Evolutionary conservation across 2,329 filamentous ascomycete genomes (phyloP), one percentile per base, ranked within the genome.

Genomic region (Diaporthe sp.): DNA sequence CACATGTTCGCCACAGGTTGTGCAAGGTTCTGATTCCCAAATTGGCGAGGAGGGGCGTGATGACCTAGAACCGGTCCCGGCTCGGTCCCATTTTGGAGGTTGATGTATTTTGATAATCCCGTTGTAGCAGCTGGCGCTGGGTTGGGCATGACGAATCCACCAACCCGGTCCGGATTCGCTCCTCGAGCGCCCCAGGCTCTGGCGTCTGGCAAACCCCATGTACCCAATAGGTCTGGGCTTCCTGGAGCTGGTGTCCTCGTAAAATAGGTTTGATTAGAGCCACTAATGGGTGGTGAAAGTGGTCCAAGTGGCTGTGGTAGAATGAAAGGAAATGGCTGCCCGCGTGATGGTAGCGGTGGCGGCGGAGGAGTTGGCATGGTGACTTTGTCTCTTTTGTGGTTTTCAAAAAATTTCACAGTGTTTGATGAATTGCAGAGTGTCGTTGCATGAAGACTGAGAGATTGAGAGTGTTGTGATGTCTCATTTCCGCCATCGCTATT

Each of bases 291-390:
- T 65, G 47, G n/a, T 20, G 58, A 53, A 4, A 73, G n/a, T 4
- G 58, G 58, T 5, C 71, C 71, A 10, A 73, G 71, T 55, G 71
- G 71, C 8, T 37, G 42, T 22, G 71, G 71, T 3, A 73, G 44
- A n/a, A 73, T 73, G 34, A 73, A 73, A 31, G 71, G 71, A 25
- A 73, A 42, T 12, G 71, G 71, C 17, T 73, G 44, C 39, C 25
- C 12, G 17, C 71, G 58, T 25, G 17, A 25, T 42, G 51, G 47
- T n/a, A 73, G 42, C 22, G 47, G 7, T 9, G 34, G 65, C 12
- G 7, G 22, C 3, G 34, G 22, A 1, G 31, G 22, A 1, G 34
- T 55, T 17, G 65, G n/a, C 22, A 12, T 31, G 20, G 49, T 55
- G 8, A 20, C 5, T 25, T 9, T 6, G 7, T 28, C 34, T 3